Conservation (phyloP, 257 asterid species). For the Solanum clarkiae region DNA sequence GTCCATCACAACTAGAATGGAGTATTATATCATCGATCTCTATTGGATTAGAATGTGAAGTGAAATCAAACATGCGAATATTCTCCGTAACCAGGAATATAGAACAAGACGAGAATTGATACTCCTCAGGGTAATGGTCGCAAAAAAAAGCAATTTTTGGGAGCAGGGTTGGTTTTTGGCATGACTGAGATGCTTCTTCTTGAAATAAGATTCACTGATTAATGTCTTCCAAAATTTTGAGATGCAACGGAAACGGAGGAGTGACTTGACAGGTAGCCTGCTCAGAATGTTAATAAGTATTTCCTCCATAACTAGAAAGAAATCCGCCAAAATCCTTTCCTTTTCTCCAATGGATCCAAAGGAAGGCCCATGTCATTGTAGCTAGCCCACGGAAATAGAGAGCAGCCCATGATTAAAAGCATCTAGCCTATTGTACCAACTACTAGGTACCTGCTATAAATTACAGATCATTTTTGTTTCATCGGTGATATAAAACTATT, state of each 20-base stretch:
- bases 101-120: neutral
- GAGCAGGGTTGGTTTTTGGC: neutral
- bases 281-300: no score
- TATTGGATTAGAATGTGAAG: neutral
- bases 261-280: no score
- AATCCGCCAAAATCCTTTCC: no score
- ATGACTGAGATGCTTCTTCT: neutral
- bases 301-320: no score
- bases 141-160: neutral
- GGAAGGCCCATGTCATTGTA: neutral
- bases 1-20: neutral
- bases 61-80: neutral
- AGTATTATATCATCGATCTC: neutral
- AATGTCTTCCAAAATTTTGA: neutral
- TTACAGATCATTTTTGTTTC: no score
- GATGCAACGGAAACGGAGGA: neutral
- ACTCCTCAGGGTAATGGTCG: neutral
- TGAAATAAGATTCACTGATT: neutral
- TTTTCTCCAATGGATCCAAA: neutral
- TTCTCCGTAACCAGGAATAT: neutral
- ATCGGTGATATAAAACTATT: no score
- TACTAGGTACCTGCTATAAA: neutral
- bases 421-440: neutral
- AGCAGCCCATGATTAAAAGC: neutral
- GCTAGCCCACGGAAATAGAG: neutral